Conservation (phyloP, 2,329 filamentous ascomycete species). For the Madurella fahalii region DNA sequence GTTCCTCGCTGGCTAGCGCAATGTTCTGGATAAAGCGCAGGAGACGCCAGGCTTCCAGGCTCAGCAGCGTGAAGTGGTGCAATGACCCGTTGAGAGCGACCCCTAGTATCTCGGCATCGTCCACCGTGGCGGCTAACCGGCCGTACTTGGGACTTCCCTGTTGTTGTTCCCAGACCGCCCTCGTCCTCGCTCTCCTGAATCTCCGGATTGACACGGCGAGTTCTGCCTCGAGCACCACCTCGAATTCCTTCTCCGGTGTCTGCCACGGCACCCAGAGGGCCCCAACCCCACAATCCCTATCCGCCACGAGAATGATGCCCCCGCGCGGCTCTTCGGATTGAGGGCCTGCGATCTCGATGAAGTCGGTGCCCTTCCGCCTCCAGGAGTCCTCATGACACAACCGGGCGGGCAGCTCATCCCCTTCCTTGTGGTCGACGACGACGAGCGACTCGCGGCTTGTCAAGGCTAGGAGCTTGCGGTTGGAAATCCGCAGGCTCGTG, state of each 20-base stretch:
- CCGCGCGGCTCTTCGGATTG: conserved; percentile 28
- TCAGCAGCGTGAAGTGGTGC: conserved; percentile 65
- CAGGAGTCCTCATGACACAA: conserved; percentile 44
- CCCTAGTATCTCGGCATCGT: conserved; percentile 56
- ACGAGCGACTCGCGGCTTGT: conserved; percentile 54
- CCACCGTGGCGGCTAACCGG: conserved; percentile 38
- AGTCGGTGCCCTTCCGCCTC: conserved; percentile 42
- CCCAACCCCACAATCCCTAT: conserved; percentile 43
- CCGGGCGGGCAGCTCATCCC: conserved; percentile 32
- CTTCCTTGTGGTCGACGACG: conserved; percentile 46
- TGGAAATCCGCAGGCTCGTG: conserved; percentile 43
- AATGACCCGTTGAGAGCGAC: conserved; percentile 66
- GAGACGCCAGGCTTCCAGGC: conserved; percentile 59
- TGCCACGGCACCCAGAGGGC: conserved; percentile 50
- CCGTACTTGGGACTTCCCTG: conserved; percentile 38
- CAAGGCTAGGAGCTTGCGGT: conserved; percentile 48
- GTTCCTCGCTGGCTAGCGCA: conserved; percentile 42
- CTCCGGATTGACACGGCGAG: conserved; percentile 54
- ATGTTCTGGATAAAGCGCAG: conserved; percentile 72
- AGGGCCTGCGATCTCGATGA: conserved; percentile 41
- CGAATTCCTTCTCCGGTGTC: conserved; percentile 38
- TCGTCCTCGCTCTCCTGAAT: conserved; percentile 50
- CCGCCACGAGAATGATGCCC: conserved; percentile 46
- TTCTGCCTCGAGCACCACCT: conserved; percentile 51
- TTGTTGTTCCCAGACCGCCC: conserved; percentile 47